These are phyloP conservation scores for Fusarium sororula DNA, from an alignment of 2,329 filamentous ascomycete genomes.

Conservation along the genomic window DNA sequence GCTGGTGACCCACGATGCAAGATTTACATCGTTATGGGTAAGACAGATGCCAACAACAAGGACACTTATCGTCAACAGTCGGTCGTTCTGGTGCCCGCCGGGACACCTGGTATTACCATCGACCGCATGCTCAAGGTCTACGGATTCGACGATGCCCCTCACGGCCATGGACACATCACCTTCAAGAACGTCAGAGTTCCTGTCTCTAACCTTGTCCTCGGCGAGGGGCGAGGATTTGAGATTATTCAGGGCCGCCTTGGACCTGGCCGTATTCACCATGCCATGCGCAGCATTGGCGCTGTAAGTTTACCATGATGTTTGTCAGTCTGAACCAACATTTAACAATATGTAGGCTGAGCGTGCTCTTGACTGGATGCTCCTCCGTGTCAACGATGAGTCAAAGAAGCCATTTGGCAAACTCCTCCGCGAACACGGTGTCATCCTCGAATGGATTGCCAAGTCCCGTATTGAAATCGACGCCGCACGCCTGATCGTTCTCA, in stretches of 20 bases:
- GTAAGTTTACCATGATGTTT: conserved; percentile 52
- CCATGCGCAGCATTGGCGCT: conserved; percentile 93
- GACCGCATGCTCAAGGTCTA: conserved; percentile 94
- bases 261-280: conserved; percentile 96
- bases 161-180: conserved; percentile 92
- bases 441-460: conserved; percentile 93
- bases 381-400: conserved; percentile 88
- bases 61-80: conserved; percentile 91
- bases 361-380: conserved; percentile 93
- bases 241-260: conserved; percentile 98
- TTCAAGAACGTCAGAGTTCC: conserved; percentile 94
- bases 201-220: conserved; percentile 83
- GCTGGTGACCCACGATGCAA: conserved; percentile 92
- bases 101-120: conserved; percentile 86
- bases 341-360: conserved; percentile 71
- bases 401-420: conserved; percentile 94
- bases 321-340: neutral
- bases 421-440: conserved; percentile 88
- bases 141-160: conserved; percentile 97
- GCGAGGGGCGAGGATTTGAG: conserved; percentile 94
- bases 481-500: conserved; percentile 87
- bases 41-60: conserved; percentile 79
- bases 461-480: conserved; percentile 95
- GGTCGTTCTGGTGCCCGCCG: conserved; percentile 86
- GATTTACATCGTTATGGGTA: conserved; percentile 97